Evolutionary conservation across 345 rosid genomes (phyloP), one percentile per base, ranked within the genome.

Genomic region (Hibiscus syriacus): DNA sequence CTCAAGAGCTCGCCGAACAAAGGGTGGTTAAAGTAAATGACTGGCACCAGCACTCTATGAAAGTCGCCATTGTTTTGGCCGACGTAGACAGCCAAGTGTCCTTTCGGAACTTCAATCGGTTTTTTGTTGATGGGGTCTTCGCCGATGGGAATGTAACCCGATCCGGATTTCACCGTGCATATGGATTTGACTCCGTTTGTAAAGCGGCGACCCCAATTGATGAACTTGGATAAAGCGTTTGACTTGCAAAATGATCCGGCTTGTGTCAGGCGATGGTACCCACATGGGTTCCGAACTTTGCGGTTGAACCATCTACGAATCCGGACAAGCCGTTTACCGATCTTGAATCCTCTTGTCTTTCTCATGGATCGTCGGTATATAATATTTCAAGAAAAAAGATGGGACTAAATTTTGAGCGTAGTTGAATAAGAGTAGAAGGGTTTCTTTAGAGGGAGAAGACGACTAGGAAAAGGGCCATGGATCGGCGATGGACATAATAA

Each of bases 41-140:
- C 32, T 30, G 32, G 32, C 32, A 30, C 32, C 32, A 30, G 4
- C 32, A 30, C 32, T 30, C 32, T 30, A 30, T 2, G 32, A 30
- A 75, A 83, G 29, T 90, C 99, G 3, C 85, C 84, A 65, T 86
- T 91, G 43, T 84, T 80, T 74, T 82, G 82, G 27, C 99, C 99
- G 41, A 94, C 85, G 77, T 90, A 94, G 5, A 89, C 86, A 14
- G 97, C 95, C 67, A 90, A 66, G 72, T 93, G 78, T 0, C 96
- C 97, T 62, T 76, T 89, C 2, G 97, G 99, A 39, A 90, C 90
- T 19, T 70, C 56, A 53, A 36, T 80, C 22, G 77, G 72, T 30
- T 30, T 30, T 13, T n/a, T n/a, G n/a, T n/a, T n/a, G n/a, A n/a
- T n/a, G n/a, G n/a, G n/a, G n/a, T 66, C 81, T 22, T 66, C 71